phyloP scores from a whole-genome alignment of 129 eudicot species.

The Flaveria linearis region DNA sequence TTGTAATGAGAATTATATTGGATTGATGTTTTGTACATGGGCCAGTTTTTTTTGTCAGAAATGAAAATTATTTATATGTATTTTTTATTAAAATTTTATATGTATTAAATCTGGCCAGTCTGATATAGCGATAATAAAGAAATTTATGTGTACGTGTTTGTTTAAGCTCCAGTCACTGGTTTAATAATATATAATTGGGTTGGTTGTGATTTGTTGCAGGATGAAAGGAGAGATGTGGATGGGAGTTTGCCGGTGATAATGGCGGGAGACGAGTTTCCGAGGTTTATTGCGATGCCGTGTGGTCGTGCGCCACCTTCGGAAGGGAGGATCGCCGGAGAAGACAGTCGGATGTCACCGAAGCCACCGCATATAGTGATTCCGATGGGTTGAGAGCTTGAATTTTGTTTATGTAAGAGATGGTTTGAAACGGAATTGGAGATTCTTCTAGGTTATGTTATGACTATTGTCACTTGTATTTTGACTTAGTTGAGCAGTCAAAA shows the following conservation, averaged over 20 bases:
- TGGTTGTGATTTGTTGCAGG: constrained; percentile 37
- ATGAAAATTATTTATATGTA: no score
- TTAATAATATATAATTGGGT: no score
- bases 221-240: constrained; percentile 34
- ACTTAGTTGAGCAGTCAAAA: no score
- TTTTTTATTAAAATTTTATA: no score
- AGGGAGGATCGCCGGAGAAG: constrained; percentile 30
- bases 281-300: constrained; percentile 93
- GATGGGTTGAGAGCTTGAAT: constrained; percentile 31
- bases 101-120: no score
- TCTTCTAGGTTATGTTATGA: not conserved
- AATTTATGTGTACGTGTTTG: no score
- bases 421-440: constrained; percentile 20
- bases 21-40: no score
- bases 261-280: constrained; percentile 81
- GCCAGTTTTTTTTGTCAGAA: no score
- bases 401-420: not conserved
- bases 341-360: constrained; percentile 48
- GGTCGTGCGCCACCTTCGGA: constrained; percentile 57
- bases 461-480: no score
- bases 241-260: constrained; percentile 74
- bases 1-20: no score
- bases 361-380: constrained; percentile 65
- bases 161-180: no score
- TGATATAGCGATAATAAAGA: no score